Evolutionary conservation across 2,329 filamentous ascomycete species (phyloP).

Genomic region (Lachnellula hyalina): DNA sequence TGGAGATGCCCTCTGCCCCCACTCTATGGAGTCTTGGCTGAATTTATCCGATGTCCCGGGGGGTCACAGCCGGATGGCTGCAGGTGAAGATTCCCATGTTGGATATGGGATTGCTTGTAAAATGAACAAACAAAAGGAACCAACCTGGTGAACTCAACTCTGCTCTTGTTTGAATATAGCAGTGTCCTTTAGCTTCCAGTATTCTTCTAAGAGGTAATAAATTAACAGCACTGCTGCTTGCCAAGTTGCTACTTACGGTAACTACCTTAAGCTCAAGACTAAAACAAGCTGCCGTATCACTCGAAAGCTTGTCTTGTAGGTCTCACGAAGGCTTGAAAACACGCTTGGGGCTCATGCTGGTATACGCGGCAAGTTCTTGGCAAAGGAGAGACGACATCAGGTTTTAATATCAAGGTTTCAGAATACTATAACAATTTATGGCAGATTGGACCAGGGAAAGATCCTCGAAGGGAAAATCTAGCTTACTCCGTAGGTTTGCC

Average conservation of each 20-base stretch:
- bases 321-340: neutral
- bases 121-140: neutral
- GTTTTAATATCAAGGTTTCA: neutral
- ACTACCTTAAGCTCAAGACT: neutral
- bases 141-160: neutral
- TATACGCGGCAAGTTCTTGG: neutral
- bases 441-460: neutral
- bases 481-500: neutral
- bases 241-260: neutral
- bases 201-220: neutral
- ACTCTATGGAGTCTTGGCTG: neutral
- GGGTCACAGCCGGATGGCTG: neutral
- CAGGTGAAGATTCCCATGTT: neutral
- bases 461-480: neutral
- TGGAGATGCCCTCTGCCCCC: neutral
- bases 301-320: slow-evolving; percentile 6
- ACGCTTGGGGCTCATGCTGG: slow-evolving; percentile 1
- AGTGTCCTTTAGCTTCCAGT: neutral
- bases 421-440: neutral
- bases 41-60: neutral
- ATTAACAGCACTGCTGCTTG: neutral
- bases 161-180: neutral
- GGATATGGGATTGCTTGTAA: neutral
- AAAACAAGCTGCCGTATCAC: slow-evolving; percentile 4
- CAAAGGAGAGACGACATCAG: neutral